Evolutionary conservation across 2,329 filamentous ascomycete genomes (phyloP).

Genomic region (Penicillium sp.): DNA sequence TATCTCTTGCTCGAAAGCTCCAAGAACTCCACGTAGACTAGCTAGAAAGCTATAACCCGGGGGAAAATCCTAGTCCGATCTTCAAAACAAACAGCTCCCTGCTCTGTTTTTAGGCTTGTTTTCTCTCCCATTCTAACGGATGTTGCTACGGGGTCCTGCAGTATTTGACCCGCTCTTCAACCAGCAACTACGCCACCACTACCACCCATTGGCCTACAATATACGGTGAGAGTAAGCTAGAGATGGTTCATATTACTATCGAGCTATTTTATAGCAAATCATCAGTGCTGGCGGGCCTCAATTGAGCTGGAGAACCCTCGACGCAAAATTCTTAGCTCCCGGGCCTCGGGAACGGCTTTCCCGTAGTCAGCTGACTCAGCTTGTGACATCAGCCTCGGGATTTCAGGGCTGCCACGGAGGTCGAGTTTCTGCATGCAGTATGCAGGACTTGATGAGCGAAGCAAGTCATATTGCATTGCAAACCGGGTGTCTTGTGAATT

Average conservation of each 20-base stretch:
- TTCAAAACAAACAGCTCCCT: slow-evolving; percentile 2
- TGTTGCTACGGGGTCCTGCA: slow-evolving; percentile 8
- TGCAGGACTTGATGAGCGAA: not conserved
- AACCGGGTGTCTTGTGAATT: not conserved
- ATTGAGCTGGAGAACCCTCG: slow-evolving; percentile 9
- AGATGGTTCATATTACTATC: not conserved
- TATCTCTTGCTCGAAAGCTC: not conserved
- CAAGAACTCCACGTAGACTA: slow-evolving; percentile 7
- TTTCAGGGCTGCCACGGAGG: not conserved
- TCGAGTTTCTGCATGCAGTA: slow-evolving; percentile 1
- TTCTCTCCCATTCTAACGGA: not conserved
- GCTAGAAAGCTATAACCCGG: not conserved
- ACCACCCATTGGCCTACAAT: slow-evolving; percentile 13
- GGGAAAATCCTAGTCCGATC: not conserved
- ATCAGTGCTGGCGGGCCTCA: not conserved
- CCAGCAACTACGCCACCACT: slow-evolving; percentile 5
- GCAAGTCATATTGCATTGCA: slow-evolving; percentile 1
- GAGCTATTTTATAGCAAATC: not conserved
- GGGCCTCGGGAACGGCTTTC: slow-evolving; percentile 21
- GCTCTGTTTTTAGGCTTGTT: not conserved
- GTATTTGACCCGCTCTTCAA: slow-evolving; percentile 9
- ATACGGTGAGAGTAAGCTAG: not conserved
- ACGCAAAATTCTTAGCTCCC: slow-evolving; percentile 24
- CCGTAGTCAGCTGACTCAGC: slow-evolving; percentile 25
- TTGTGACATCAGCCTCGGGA: slow-evolving; percentile 12